Conservation (phyloP, 768 basidiomycete genomes). For the Lactarius hatsudake region DNA sequence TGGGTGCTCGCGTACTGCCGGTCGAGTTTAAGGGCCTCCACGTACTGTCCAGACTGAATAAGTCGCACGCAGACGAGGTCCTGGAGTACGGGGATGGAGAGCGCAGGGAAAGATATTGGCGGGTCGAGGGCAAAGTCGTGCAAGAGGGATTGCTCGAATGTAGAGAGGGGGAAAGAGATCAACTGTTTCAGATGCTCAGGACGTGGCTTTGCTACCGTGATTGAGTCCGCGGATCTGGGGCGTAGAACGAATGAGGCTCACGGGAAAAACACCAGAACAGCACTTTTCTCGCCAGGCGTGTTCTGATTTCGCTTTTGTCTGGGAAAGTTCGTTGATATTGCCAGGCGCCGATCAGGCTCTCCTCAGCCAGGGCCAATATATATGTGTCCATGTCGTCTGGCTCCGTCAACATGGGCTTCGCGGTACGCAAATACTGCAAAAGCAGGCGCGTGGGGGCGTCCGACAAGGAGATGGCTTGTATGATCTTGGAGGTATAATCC, state of each 20-base stretch:
- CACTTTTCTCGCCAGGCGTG: slow-evolving; percentile 54
- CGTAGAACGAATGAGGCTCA: slow-evolving; percentile 40
- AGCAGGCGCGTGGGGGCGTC: slow-evolving; percentile 52
- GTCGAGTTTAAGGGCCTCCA: slow-evolving; percentile 75
- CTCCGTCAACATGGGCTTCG: slow-evolving; percentile 66
- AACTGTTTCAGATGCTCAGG: slow-evolving; percentile 57
- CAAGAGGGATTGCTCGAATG: slow-evolving; percentile 60
- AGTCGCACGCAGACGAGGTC: slow-evolving; percentile 79
- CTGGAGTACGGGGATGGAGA: slow-evolving; percentile 59
- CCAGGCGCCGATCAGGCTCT: slow-evolving; percentile 71
- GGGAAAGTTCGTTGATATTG: slow-evolving; percentile 67
- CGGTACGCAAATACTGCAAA: slow-evolving; percentile 71
- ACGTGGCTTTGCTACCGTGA: slow-evolving; percentile 33
- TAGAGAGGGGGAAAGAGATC: slow-evolving; percentile 60
- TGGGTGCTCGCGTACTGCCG: slow-evolving; percentile 45
- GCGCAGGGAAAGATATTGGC: slow-evolving; percentile 44
- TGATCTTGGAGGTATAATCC: slow-evolving; percentile 76
- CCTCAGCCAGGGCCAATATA: slow-evolving; percentile 60
- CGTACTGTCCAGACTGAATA: slow-evolving; percentile 65
- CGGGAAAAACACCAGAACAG: slow-evolving; percentile 68
- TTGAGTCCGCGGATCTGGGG: not conserved
- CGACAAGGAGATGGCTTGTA: slow-evolving; percentile 57
- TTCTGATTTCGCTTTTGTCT: slow-evolving; percentile 52
- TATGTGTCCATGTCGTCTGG: slow-evolving; percentile 73
- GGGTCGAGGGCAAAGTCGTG: slow-evolving; percentile 58